Conservation (phyloP, 2,329 filamentous ascomycete genomes). For the Cylindrodendrum hubeiense region DNA sequence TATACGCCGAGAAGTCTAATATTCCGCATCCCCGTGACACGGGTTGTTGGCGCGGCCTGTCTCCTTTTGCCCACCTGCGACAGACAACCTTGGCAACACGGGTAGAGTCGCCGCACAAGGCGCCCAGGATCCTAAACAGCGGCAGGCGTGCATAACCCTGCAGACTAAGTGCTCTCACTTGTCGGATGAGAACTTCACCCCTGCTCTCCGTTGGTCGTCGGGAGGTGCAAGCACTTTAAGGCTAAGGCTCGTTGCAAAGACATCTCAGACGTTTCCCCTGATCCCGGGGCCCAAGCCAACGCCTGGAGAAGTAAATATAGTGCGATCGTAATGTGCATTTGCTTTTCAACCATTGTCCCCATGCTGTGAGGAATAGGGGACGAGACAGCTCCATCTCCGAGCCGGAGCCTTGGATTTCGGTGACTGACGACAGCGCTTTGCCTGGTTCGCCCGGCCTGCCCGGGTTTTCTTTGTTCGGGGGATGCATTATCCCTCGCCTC, state of each 20-base stretch:
- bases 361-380: conserved; percentile 35
- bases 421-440: conserved; percentile 21
- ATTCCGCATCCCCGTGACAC: conserved; percentile 10
- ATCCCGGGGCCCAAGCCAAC: conserved; percentile 15
- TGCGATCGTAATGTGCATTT: conserved; percentile 6
- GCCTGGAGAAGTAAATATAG: conserved; percentile 20
- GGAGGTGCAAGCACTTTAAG: conserved; percentile 42
- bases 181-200: conserved; percentile 27
- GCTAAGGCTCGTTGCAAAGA: conserved; percentile 23
- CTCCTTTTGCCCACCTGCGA: conserved; percentile 27
- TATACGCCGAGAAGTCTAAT: not conserved
- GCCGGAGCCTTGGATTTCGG: conserved; percentile 27
- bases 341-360: conserved; percentile 8
- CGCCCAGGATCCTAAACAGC: conserved; percentile 22
- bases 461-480: conserved; percentile 29
- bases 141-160: conserved; percentile 35
- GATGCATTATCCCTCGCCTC: conserved; percentile 39
- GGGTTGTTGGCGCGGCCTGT: not conserved
- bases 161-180: conserved; percentile 34
- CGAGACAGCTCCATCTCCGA: conserved; percentile 38
- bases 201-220: conserved; percentile 17
- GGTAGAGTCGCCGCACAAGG: conserved; percentile 22
- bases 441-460: conserved; percentile 17
- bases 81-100: conserved; percentile 29
- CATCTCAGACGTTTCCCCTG: conserved; percentile 26